Percentiles rank a stretch among this genome's conserved stretches.
phyloP scores from a whole-genome alignment of 257 asterid species.

The Jasminum sambac region DNA sequence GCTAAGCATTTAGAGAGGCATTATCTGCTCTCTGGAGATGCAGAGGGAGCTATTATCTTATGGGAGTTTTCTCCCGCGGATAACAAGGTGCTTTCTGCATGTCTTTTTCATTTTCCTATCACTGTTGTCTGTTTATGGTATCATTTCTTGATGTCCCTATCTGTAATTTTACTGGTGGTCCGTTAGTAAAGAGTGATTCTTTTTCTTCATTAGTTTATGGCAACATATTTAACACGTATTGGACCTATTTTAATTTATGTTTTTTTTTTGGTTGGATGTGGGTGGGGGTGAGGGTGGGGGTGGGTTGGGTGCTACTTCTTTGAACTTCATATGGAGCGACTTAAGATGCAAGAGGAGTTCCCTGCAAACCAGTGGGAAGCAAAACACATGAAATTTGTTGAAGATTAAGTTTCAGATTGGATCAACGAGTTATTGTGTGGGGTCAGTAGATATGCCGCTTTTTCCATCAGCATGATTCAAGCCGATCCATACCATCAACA shows the following conservation, averaged over 20 bases:
- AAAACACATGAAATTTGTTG: neutral
- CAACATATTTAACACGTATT: too few relatives aligned
- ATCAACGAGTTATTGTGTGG: neutral
- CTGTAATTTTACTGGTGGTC: neutral
- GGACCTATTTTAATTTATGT: neutral
- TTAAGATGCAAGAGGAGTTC: neutral
- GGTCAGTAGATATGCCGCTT: neutral
- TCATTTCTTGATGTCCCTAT: neutral
- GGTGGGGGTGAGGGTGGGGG: neutral
- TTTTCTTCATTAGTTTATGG: too few relatives aligned
- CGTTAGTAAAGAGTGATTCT: too few relatives aligned
- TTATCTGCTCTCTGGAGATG: slow-evolving; percentile 88
- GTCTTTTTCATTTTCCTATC: neutral
- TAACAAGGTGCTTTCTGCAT: slow-evolving; percentile 54
- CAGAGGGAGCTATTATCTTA: slow-evolving; percentile 73
- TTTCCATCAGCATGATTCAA: neutral
- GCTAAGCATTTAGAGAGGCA: slow-evolving; percentile 63
- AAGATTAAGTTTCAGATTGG: neutral
- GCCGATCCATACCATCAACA: neutral
- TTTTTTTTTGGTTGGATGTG: neutral
- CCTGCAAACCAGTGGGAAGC: neutral
- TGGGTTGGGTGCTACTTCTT: neutral
- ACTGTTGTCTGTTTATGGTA: neutral
- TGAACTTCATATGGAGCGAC: neutral
- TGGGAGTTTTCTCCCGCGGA: slow-evolving; percentile 72